Percentiles rank a stretch among this genome's conserved stretches.
Evolutionary conservation across 2,329 filamentous ascomycete species (phyloP).

Genomic region (Taxawa tesnikishii): DNA sequence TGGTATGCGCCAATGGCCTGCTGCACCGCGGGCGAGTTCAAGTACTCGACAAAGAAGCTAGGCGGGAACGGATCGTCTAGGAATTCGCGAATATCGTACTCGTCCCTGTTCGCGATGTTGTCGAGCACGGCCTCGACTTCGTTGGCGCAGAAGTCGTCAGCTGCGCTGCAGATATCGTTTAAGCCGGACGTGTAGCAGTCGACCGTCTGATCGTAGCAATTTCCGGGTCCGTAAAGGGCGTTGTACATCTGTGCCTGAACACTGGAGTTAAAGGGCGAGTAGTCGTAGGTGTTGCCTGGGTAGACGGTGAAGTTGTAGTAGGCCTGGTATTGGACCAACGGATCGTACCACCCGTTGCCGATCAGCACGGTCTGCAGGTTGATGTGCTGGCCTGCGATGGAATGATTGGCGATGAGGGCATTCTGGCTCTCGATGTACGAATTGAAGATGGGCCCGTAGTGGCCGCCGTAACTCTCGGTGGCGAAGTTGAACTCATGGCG

Average conservation of each 20-base stretch:
- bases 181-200: slow-evolving; percentile 41
- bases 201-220: slow-evolving; percentile 46
- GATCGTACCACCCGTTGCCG: slow-evolving; percentile 48
- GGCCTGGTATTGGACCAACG: slow-evolving; percentile 42
- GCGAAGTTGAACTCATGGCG: slow-evolving; percentile 19
- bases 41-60: slow-evolving; percentile 41
- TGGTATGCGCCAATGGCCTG: slow-evolving; percentile 46
- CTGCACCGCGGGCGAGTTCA: slow-evolving; percentile 43
- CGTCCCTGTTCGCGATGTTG: slow-evolving; percentile 39
- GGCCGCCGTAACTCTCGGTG: slow-evolving; percentile 18
- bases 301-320: slow-evolving; percentile 46
- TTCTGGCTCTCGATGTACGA: slow-evolving; percentile 10
- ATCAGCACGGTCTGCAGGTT: slow-evolving; percentile 22
- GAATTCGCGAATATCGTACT: slow-evolving; percentile 49
- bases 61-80: slow-evolving; percentile 46
- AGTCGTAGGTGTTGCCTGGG: slow-evolving; percentile 47
- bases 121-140: slow-evolving; percentile 43
- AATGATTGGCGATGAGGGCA: slow-evolving; percentile 2
- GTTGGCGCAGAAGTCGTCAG: slow-evolving; percentile 43
- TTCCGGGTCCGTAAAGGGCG: slow-evolving; percentile 47
- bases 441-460: slow-evolving; percentile 18
- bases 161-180: slow-evolving; percentile 38
- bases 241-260: slow-evolving; percentile 43
- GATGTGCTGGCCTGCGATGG: slow-evolving; percentile 14
- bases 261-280: slow-evolving; percentile 37